phyloP scores from a whole-genome alignment of 768 basidiomycete species.

The Boletus rubropictus region DNA sequence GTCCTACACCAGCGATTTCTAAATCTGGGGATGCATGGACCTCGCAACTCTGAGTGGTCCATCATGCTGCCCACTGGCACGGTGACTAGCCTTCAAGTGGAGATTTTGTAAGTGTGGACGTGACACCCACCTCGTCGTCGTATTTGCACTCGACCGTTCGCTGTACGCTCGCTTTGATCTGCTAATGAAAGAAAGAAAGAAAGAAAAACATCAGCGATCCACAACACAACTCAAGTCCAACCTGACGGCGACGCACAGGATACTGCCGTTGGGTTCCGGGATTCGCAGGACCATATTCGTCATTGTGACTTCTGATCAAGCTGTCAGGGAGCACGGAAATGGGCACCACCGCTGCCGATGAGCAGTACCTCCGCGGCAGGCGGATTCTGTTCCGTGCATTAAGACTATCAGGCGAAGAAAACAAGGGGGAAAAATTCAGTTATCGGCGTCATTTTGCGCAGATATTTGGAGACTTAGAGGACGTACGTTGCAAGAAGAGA shows the following conservation, averaged over 20 bases:
- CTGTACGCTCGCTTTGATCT: conserved; percentile 19
- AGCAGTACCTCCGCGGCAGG: background rate
- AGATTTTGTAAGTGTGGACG: too few species aligned
- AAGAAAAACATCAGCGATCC: background rate
- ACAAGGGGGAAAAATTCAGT: background rate
- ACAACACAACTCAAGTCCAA: background rate
- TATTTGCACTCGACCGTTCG: conserved; percentile 15
- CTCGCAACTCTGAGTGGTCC: too few species aligned
- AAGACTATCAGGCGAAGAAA: conserved; percentile 10
- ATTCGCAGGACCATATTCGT: background rate
- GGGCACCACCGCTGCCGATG: background rate
- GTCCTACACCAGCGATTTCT: too few species aligned
- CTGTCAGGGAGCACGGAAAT: background rate
- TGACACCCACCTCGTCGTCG: background rate
- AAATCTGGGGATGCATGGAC: too few species aligned
- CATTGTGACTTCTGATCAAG: background rate
- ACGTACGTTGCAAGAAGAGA: conserved; percentile 25
- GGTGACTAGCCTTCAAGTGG: too few species aligned
- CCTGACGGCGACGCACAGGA: conserved; percentile 1
- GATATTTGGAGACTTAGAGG: background rate
- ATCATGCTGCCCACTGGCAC: too few species aligned
- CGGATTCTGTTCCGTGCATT: conserved; percentile 18
- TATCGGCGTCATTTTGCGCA: background rate
- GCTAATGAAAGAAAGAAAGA: background rate
- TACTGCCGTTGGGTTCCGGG: background rate